phyloP scores from a whole-genome alignment of 2,329 filamentous ascomycete genomes.

The Apiospora malaysiana region DNA sequence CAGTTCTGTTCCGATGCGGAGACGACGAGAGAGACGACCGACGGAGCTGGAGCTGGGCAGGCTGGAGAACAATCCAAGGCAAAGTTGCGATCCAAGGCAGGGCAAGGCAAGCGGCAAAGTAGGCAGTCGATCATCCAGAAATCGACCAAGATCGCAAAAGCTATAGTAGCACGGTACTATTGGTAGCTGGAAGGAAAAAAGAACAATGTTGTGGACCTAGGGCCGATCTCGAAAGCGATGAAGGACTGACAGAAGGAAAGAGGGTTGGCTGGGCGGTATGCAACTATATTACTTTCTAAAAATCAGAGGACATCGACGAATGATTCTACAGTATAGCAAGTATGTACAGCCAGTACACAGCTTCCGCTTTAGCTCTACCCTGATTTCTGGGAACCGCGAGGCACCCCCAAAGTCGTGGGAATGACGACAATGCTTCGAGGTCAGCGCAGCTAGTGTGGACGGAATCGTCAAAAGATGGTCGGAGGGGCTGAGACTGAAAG shows the following conservation, averaged over 20 bases:
- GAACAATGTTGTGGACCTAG: slow-evolving; percentile 3
- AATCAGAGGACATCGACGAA: neutral
- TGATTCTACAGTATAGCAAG: neutral
- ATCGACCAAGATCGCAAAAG: neutral
- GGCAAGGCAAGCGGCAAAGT: neutral
- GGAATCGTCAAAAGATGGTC: neutral
- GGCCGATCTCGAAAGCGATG: neutral
- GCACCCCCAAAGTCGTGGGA: neutral
- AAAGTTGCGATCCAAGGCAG: neutral
- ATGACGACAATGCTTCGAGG: slow-evolving; percentile 11
- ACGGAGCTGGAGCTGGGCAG: too few species aligned
- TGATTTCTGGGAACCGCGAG: neutral
- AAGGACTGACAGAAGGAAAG: slow-evolving; percentile 8
- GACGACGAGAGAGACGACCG: neutral
- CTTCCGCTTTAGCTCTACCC: too few species aligned
- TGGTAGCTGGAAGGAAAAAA: slow-evolving; percentile 5
- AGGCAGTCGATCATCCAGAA: neutral
- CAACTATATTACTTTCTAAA: slow-evolving; percentile 4
- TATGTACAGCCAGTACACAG: too few species aligned
- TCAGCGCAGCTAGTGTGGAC: neutral
- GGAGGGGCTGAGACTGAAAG: slow-evolving; percentile 11
- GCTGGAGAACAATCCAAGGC: neutral
- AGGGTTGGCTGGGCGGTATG: slow-evolving; percentile 11
- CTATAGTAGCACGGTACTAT: neutral
- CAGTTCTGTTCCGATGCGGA: slow-evolving; percentile 5